Evolutionary conservation across 768 basidiomycete species (phyloP), one percentile per base, ranked within the genome.

Genomic region (Podaxis rugospora): DNA sequence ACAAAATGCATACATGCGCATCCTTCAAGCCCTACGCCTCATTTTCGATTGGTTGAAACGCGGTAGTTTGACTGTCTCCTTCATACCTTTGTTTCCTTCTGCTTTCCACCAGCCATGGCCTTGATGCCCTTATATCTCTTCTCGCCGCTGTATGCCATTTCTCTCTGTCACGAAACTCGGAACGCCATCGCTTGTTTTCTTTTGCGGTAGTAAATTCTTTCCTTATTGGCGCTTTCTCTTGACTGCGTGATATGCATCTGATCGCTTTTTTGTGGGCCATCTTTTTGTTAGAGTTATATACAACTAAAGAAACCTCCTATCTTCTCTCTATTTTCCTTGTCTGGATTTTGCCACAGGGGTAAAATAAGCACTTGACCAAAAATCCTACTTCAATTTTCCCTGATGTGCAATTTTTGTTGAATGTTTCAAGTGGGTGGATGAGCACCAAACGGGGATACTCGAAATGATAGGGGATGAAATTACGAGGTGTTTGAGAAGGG

Each of bases 221-320:
- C 9, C 16, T 40, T 14, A 13, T 14, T 42, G 35, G 27, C 47
- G 21, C 32, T n/a, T 37, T 13, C 27, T 57, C 32, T 50, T 37
- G 25, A 27, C 47, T 50, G 35, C 49, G 16, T 47, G 55, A 57
- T 47, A 50, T 35, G 37, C 47, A 57, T 39, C 57, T 49, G 23
- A 25, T 50, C 49, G 50, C 16, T 18, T 57, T 23, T 49, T 49
- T 50, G 35, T 50, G 57, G 32, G 18, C 40, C 47, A 25, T 32
- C 35, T 49, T 32, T 46, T 51, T 18, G 37, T 59, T 51, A 51
- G 50, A 59, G 7, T 59, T 59, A 47, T 60, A 46, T 53, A 51
- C 59, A 52, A 37, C 18, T 52, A 28, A 52, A 53, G 42, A 53
- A 42, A 21, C 13, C 9, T 53, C 44, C 11, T 52, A 14, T 36